phyloP scores from a whole-genome alignment of 2,329 filamentous ascomycete species.

The Diaporthe sp. region DNA sequence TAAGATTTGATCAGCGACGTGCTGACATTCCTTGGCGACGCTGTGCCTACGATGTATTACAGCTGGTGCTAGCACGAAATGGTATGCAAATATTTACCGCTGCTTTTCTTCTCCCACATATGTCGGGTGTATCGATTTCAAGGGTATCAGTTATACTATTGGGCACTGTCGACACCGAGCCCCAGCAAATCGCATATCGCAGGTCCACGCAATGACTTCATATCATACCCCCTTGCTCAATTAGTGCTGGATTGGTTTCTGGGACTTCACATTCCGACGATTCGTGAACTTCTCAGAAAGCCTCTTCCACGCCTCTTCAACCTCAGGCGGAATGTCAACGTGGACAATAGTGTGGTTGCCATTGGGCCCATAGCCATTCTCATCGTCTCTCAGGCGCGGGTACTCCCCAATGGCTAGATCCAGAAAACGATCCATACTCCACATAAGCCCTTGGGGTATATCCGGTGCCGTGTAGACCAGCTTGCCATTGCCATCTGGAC shows the following conservation, averaged over 20 bases:
- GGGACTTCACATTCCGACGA: neutral
- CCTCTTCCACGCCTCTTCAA: slow-evolving; percentile 6
- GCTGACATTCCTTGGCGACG: too few species aligned
- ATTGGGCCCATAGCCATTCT: slow-evolving; percentile 3
- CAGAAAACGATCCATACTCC: neutral
- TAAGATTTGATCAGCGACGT: too few species aligned
- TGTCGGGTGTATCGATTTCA: too few species aligned
- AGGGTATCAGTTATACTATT: too few species aligned
- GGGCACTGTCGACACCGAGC: too few species aligned
- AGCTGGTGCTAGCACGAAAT: too few species aligned
- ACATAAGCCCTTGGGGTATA: neutral
- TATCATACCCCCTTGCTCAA: neutral
- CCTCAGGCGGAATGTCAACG: neutral
- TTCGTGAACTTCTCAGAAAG: neutral
- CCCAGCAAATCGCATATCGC: neutral
- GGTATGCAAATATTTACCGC: too few species aligned
- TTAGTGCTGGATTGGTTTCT: neutral
- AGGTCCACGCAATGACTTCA: neutral
- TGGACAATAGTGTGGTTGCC: slow-evolving; percentile 6
- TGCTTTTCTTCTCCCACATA: too few species aligned
- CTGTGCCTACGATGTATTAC: too few species aligned
- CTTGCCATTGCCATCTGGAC: neutral
- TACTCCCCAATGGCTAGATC: neutral
- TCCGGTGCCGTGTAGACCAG: neutral
- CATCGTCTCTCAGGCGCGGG: neutral